Evolutionary conservation across 352 stramenopile genomes (phyloP).

Genomic region (Phytophthora sansomeana): DNA sequence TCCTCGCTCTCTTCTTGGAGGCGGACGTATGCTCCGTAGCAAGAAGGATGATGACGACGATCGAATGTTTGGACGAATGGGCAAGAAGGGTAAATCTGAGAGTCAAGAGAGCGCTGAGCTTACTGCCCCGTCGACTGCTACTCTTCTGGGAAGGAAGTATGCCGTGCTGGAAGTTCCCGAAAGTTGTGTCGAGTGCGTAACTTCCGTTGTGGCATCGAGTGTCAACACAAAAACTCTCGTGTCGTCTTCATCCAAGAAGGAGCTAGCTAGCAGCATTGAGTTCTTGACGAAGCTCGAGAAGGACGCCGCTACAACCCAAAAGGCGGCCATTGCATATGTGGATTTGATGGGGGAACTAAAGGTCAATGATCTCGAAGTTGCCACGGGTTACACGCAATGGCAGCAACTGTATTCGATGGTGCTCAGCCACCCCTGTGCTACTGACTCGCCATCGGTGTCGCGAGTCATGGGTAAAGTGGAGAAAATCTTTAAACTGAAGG

Average conservation of each 20-base stretch:
- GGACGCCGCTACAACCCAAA: slow-evolving; percentile 55
- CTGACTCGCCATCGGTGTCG: slow-evolving; percentile 39
- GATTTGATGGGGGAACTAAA: slow-evolving; percentile 81
- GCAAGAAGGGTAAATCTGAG: slow-evolving; percentile 41
- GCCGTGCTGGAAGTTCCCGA: slow-evolving; percentile 82
- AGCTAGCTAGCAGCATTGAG: slow-evolving; percentile 74
- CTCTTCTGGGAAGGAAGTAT: slow-evolving; percentile 72
- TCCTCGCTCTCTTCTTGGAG: slow-evolving; percentile 26
- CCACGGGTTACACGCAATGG: slow-evolving; percentile 69
- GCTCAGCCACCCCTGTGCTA: slow-evolving; percentile 58
- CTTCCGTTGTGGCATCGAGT: slow-evolving; percentile 41
- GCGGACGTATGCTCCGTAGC: slow-evolving; percentile 54
- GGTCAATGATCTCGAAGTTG: slow-evolving; percentile 82
- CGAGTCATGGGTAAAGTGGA: slow-evolving; percentile 77
- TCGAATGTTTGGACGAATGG: slow-evolving; percentile 48
- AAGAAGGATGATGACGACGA: slow-evolving; percentile 64
- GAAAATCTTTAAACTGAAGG: slow-evolving; percentile 76
- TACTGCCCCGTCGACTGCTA: slow-evolving; percentile 56
- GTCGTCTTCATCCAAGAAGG: slow-evolving; percentile 69
- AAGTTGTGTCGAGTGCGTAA: slow-evolving; percentile 78
- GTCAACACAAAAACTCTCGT: slow-evolving; percentile 78
- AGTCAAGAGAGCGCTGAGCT: slow-evolving; percentile 56
- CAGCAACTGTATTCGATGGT: slow-evolving; percentile 64
- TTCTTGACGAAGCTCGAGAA: slow-evolving; percentile 84
- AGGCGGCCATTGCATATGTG: slow-evolving; percentile 56